phyloP scores from a whole-genome alignment of 2,329 filamentous ascomycete genomes.

The Biscogniauxia sp. region DNA sequence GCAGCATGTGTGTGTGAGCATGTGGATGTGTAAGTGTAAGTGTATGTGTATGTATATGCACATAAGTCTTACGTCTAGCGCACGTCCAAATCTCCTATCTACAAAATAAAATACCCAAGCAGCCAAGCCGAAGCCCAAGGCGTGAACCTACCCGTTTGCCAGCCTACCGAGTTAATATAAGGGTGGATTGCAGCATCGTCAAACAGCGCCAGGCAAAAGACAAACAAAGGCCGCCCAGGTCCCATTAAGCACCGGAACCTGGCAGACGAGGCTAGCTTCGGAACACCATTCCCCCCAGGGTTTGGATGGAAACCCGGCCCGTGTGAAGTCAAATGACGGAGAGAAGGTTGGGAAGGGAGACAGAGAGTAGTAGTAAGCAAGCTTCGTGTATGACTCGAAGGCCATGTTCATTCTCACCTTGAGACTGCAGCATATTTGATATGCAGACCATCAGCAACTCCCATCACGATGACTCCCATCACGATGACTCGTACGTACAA shows the following conservation, averaged over 20 bases:
- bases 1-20: background rate
- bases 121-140: too few species aligned
- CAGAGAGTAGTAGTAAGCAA: background rate
- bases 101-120: too few species aligned
- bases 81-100: too few species aligned
- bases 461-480: conserved; percentile 8
- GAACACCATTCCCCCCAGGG: conserved; percentile 5
- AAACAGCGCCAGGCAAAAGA: background rate
- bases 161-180: background rate
- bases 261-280: background rate
- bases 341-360: conserved; percentile 4
- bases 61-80: too few species aligned
- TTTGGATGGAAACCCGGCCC: conserved; percentile 11
- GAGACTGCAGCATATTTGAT: conserved; percentile 18
- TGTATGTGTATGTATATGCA: background rate
- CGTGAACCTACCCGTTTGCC: background rate
- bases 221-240: background rate
- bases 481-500: conserved; percentile 14
- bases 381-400: conserved; percentile 1
- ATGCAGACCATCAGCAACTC: conserved; percentile 15
- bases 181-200: background rate
- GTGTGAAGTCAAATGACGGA: background rate
- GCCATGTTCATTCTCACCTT: conserved; percentile 23
- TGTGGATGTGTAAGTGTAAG: too few species aligned
- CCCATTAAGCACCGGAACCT: background rate